Evolutionary conservation across 495 filamentous ascomycete genomes (phyloP), one percentile per base, ranked within the genome.

Genomic region (Cercophora scortea): DNA sequence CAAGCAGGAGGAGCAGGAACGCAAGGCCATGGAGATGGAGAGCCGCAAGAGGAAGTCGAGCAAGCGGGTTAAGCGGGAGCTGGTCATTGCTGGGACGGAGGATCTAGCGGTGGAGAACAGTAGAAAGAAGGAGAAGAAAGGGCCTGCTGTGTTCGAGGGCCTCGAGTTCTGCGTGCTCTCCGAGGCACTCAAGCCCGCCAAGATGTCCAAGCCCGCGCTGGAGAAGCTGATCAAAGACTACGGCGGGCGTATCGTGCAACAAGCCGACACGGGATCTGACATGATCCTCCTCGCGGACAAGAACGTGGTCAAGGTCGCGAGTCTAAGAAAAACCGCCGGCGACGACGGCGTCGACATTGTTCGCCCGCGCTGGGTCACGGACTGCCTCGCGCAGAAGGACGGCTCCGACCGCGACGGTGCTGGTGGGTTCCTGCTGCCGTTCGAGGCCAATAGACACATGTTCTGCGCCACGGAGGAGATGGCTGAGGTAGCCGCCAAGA

Each of bases 201-300:
- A 89, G 70, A 87, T 80, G 60, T 73, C 78, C 32, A 97, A 96
- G 62, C 73, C 78, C 0, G 83, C 91, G 46, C 68, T 97, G n/a
- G 91, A 97, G 63, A 77, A 83, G 41, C 72, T 97, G 1, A 79
- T 96, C 59, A 97, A 96, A 65, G 76, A 82, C 17, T 81, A 97
- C 50, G 94, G 93, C 18, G 93, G 90, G n/a, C 81, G 73, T 38
- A 79, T 95, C 42, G 85, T 83, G 42, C 90, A 96, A 63, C 82
- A 80, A 8, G 78, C 88, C 25, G 82, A 68, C 43, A 78, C 83
- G 10, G 76, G 69, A 7, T 66, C 77, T 4, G 68, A 73, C 40
- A 87, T 82, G 34, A 70, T 93, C 34, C 79, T 86, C 53, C 70
- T 99, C 42, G 90, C 85, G 3, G 94, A 97, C 47, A 84, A 87